Percentiles rank a stretch among this genome's conserved stretches.
phyloP scores from a whole-genome alignment of 1,139 yeast species.

The Schizosaccharomyces versatilis region DNA sequence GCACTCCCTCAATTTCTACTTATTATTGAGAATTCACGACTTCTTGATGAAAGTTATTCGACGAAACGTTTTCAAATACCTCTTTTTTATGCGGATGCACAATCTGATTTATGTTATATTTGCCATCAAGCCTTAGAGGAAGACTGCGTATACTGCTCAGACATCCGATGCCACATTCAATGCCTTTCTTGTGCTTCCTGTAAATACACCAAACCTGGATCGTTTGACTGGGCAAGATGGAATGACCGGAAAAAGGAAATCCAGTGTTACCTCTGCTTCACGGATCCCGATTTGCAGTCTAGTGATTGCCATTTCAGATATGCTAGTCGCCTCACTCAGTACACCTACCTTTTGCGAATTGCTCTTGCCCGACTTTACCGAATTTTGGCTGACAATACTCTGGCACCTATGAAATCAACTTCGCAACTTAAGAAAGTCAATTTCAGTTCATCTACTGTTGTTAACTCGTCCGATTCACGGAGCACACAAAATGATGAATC shows the following conservation, averaged over 20 bases:
- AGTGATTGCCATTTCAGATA: background rate
- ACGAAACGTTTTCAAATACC: background rate
- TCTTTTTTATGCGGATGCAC: conserved; percentile 1
- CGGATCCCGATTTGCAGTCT: background rate
- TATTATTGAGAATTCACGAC: conserved; percentile 5
- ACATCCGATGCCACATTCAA: conserved; percentile 7
- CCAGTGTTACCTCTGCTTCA: conserved; percentile 22
- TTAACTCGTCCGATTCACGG: too few relatives aligned
- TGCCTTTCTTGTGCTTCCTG: conserved; percentile 21
- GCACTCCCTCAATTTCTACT: conserved; percentile 37
- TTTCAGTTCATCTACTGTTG: too few relatives aligned
- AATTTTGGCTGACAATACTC: background rate
- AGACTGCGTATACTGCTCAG: conserved; percentile 9
- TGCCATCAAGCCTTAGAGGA: conserved; percentile 66
- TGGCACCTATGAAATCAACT: too few relatives aligned
- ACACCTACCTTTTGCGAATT: conserved; percentile 54
- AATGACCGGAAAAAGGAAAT: conserved; percentile 23
- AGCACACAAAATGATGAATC: background rate
- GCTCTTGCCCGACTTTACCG: conserved; percentile 51
- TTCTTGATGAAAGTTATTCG: background rate
- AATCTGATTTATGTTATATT: conserved; percentile 47
- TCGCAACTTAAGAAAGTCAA: too few relatives aligned
- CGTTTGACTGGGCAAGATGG: conserved; percentile 24
- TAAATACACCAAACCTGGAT: conserved; percentile 22
- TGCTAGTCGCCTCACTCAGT: conserved; percentile 48